A percentile compares a stretch with the other conserved stretches of the same genome.
These are phyloP conservation scores for Naganishia liquefaciens DNA, from an alignment of 1,284 basidiomycete genomes.

Conservation along the genomic window DNA sequence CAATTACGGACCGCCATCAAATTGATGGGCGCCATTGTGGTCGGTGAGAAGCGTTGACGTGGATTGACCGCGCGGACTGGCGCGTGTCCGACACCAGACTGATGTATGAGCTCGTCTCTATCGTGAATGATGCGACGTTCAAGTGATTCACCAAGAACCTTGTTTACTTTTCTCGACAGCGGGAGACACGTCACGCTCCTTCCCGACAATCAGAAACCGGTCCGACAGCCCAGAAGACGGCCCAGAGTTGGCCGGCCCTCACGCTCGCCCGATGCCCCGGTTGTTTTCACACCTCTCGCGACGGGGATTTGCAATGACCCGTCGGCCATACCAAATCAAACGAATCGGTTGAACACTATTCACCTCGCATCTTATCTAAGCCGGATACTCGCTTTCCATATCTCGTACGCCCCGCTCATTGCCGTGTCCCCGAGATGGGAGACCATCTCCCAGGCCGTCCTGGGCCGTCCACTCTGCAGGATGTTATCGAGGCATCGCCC, in stretches of 20 bases:
- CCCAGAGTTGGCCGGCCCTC: slow-evolving; percentile 13
- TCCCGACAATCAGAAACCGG: too few relatives aligned
- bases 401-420: slow-evolving; percentile 4
- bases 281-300: slow-evolving; percentile 24
- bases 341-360: not conserved
- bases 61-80: not conserved
- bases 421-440: slow-evolving; percentile 19
- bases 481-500: slow-evolving; percentile 5
- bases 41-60: not conserved
- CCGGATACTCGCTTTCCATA: slow-evolving; percentile 1
- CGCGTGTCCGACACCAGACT: not conserved
- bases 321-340: slow-evolving; percentile 19
- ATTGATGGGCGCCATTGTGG: slow-evolving; percentile 15
- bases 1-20: slow-evolving; percentile 29
- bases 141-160: not conserved
- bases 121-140: not conserved
- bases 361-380: slow-evolving; percentile 14
- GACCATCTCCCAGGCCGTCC: slow-evolving; percentile 16
- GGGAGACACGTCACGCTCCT: too few relatives aligned
- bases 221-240: not conserved
- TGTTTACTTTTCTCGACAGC: not conserved
- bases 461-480: slow-evolving; percentile 14
- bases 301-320: slow-evolving; percentile 15
- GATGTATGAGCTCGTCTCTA: not conserved
- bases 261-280: not conserved